Evolutionary conservation across 2,329 filamentous ascomycete species (phyloP).

Genomic region (Trichoderma pleuroti): DNA sequence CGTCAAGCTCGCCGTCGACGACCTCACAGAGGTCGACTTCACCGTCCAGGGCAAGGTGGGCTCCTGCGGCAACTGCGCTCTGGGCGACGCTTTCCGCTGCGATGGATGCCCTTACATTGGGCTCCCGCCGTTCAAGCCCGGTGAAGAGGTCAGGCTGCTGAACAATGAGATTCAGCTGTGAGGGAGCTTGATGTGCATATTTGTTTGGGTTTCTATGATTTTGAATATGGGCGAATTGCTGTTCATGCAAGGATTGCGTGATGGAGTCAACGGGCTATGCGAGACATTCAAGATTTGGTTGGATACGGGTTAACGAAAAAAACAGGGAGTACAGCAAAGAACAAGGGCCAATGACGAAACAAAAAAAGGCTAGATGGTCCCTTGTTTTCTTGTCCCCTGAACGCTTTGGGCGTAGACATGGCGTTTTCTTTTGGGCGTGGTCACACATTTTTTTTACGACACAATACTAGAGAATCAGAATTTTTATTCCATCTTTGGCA

Average conservation of each 20-base stretch:
- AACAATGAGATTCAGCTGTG: conserved; percentile 84
- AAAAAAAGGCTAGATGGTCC: neutral
- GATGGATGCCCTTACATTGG: conserved; percentile 78
- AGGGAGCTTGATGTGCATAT: neutral
- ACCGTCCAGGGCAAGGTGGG: conserved; percentile 97
- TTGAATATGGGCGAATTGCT: conserved; percentile 10
- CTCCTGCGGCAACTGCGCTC: conserved; percentile 87
- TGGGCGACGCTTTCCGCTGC: conserved; percentile 85
- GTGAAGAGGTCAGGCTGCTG: conserved; percentile 84
- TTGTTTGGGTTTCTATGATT: neutral
- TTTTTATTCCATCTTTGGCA: neutral
- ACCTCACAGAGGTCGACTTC: conserved; percentile 86
- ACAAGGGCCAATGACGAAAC: neutral
- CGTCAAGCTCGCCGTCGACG: conserved; percentile 69
- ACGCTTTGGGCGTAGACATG: neutral
- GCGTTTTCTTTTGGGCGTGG: conserved; percentile 13
- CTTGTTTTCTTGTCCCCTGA: neutral
- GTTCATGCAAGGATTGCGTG: neutral
- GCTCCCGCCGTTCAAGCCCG: conserved; percentile 92
- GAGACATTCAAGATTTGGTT: conserved; percentile 5
- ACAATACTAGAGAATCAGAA: conserved; percentile 10
- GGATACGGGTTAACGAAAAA: conserved; percentile 17
- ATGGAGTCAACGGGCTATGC: conserved; percentile 1
- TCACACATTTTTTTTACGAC: neutral
- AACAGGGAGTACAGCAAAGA: neutral